Evolutionary conservation across 441 rosid species (phyloP).

Genomic region (Pelargonium fulgidum): DNA sequence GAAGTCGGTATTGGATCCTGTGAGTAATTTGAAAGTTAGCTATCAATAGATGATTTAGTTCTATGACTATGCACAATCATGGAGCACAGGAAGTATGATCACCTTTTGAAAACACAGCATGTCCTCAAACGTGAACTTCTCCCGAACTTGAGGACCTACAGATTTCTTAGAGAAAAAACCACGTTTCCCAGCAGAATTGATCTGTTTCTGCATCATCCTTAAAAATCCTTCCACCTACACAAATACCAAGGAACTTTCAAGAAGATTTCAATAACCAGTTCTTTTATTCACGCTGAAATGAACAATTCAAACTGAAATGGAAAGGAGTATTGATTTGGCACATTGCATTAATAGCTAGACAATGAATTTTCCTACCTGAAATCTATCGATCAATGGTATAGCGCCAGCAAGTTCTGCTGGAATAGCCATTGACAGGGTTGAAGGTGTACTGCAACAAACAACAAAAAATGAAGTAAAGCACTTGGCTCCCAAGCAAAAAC

Average conservation of each 20-base stretch:
- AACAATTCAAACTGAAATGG: slow-evolving; percentile 8
- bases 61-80: neutral
- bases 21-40: slow-evolving; percentile 23
- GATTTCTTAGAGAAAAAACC: slow-evolving; percentile 81
- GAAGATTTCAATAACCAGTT: slow-evolving; percentile 8
- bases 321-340: neutral
- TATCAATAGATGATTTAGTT: neutral
- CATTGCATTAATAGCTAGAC: slow-evolving; percentile 6
- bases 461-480: neutral
- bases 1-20: slow-evolving; percentile 98
- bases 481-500: neutral
- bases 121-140: slow-evolving; percentile 87
- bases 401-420: slow-evolving; percentile 91
- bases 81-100: slow-evolving; percentile 1
- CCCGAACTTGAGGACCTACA: slow-evolving; percentile 61
- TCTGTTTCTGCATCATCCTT: slow-evolving; percentile 91
- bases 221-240: slow-evolving; percentile 82
- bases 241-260: slow-evolving; percentile 9
- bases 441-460: slow-evolving; percentile 42
- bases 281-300: neutral
- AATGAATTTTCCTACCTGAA: slow-evolving; percentile 46
- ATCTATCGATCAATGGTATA: slow-evolving; percentile 83
- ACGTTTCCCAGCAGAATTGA: slow-evolving; percentile 81
- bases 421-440: slow-evolving; percentile 47
- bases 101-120: slow-evolving; percentile 98